phyloP scores from a whole-genome alignment of 2,329 filamentous ascomycete species.

The Ophiobolus disseminans region DNA sequence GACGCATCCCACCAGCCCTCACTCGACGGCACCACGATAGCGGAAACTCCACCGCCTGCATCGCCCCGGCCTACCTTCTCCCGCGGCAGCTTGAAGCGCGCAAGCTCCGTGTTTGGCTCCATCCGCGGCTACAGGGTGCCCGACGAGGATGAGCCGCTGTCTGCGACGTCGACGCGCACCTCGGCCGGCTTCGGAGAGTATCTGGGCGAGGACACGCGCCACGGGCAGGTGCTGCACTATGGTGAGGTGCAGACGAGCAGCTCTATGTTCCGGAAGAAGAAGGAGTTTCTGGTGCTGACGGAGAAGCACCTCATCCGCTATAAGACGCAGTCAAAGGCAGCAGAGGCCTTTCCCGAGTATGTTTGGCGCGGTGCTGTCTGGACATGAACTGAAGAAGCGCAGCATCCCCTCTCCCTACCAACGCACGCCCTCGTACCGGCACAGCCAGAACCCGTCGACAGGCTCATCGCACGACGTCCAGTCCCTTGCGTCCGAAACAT shows the following conservation, averaged over 20 bases:
- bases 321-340: conserved; percentile 71
- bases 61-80: conserved; percentile 25
- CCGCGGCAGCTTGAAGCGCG: conserved; percentile 33
- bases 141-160: conserved; percentile 59
- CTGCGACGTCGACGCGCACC: conserved; percentile 58
- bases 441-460: conserved; percentile 65
- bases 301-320: conserved; percentile 72
- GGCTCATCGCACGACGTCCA: conserved; percentile 69
- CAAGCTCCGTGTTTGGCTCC: conserved; percentile 65
- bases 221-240: conserved; percentile 64
- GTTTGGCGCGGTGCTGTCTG: not conserved
- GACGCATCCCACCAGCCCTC: conserved; percentile 31
- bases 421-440: conserved; percentile 56
- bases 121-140: conserved; percentile 60
- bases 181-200: conserved; percentile 48
- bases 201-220: conserved; percentile 47
- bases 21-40: conserved; percentile 16
- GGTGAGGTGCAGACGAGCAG: conserved; percentile 74
- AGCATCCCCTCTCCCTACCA: conserved; percentile 43
- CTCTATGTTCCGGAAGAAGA: conserved; percentile 74
- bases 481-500: conserved; percentile 56
- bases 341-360: conserved; percentile 64
- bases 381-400: conserved; percentile 18
- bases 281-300: conserved; percentile 74
- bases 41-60: conserved; percentile 15